Evolutionary conservation across 192 early-diverging fungal species (phyloP).

Genomic region (Dissophora ornata): DNA sequence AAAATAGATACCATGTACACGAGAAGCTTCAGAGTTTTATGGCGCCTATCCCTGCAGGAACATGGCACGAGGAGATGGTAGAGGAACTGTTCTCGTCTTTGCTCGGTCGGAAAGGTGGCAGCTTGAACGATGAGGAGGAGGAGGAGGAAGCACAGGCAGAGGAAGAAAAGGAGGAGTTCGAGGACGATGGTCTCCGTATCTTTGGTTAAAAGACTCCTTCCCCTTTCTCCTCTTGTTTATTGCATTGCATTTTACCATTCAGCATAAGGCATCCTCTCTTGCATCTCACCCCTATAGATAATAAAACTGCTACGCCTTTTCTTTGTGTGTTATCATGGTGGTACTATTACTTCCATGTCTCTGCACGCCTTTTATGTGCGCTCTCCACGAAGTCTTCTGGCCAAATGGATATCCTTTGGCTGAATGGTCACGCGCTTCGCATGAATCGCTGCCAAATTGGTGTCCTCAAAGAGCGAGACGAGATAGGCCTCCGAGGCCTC

Average conservation of each 20-base stretch:
- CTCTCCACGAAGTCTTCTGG: constrained; percentile 93
- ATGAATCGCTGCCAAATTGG: too few relatives aligned
- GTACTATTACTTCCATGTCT: too few relatives aligned
- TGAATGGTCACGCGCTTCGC: constrained; percentile 99
- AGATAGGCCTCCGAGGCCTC: too few relatives aligned
- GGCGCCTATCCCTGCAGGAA: constrained; percentile 87
- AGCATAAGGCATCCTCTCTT: not conserved
- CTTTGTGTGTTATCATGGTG: too few relatives aligned
- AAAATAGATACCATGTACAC: constrained; percentile 85
- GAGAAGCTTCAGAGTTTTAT: constrained; percentile 98
- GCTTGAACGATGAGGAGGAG: constrained; percentile 47
- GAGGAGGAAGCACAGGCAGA: constrained; percentile 27
- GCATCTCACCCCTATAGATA: constrained; percentile 2
- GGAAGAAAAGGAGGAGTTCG: constrained; percentile 36
- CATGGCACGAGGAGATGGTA: constrained; percentile 95
- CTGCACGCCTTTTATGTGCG: constrained; percentile 85
- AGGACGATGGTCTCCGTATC: constrained; percentile 51
- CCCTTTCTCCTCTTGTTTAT: not conserved
- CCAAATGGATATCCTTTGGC: constrained; percentile 98
- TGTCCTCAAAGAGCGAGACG: too few relatives aligned
- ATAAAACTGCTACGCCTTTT: too few relatives aligned
- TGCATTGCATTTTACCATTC: constrained; percentile 19
- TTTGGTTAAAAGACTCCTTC: constrained; percentile 44
- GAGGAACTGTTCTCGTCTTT: constrained; percentile 90
- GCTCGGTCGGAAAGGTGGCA: constrained; percentile 71